Base-by-base conservation (phyloP, 2,329 filamentous ascomycete species). In the Paraphaeosphaeria minitans region DNA sequence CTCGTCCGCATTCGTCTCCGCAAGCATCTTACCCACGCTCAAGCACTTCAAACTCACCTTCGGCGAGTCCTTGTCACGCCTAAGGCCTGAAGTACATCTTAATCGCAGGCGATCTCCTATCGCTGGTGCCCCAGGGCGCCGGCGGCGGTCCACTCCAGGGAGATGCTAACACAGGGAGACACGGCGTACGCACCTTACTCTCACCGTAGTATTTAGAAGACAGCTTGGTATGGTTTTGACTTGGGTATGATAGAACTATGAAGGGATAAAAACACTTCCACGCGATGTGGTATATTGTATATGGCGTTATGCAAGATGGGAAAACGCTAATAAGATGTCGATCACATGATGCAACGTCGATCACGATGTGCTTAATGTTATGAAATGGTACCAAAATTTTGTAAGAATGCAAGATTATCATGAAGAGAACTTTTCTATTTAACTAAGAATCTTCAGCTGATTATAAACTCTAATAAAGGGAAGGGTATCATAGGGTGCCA, bases 11-110 rank as follows among this genome's bases (percentile, higher is more conserved):
- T 87, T 84, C 70, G 71, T 83, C 55, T 81, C 81, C 7, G 86
- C 81, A 3, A 81, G 78, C 56, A 82, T 87, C 65, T 86, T 85
- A 74, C 69, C 87, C 31, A 82, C 80, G 4, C 78, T 87, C 13
- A 84, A 85, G 39, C 83, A 86, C 53, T 79, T 87, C 61, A 82
- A 87, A 56, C 70, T 84, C n/a, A 78, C 80, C 50, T 84, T 86
- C 55, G 85, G 85, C 42, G 61, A 69, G 41, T 54, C 58, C 0
- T 71, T 70, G 66, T 75, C 71, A 1, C 61, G 70, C 24, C 61
- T 78, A 3, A 60, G 61, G 7, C 69, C 75, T 0, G 64, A 86
- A 85, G 12, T 82, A 82, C 71, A 81, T 87, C 59, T 88, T 88
- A 74, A 83, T 88, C 62, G 68, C 76, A n/a, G 85, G 83, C 66